Evolutionary conservation across 208 protist genomes (phyloP), one percentile per base, ranked within the genome.

Genomic region (Wallacemonas sp.): DNA sequence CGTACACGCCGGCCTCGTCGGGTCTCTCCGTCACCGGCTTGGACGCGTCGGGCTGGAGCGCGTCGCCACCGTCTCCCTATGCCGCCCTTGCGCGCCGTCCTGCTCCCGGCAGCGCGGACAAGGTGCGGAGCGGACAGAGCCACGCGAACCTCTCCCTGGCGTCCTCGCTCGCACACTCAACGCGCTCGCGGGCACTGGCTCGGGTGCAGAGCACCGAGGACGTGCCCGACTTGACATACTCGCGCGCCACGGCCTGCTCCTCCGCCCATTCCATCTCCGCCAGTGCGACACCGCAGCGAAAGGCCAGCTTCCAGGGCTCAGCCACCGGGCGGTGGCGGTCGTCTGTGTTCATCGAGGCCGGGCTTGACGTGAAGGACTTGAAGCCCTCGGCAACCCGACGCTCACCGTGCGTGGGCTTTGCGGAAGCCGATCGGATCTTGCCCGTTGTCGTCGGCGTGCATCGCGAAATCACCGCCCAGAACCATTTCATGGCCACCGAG

Each of bases 401-500:
- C 46, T 42, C 18, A 25, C 31, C 33, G 64, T 36, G 12, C 57
- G 62, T 23, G 57, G 62, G 23, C 46, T 70, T 59, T n/a, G 1
- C 31, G 14, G 67, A 70, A 42, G 54, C 61, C 26, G 23, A 57
- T 0, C 55, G 67, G 11, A 67, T 83, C 18, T 65, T 70, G 32
- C 77, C 77, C 2, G 57, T 83, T 0, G 69, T 83, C 3, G 54
- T 69, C n/a, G 31, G 42, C 23, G 67, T 72, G 23, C 67, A 79
- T 66, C 42, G 59, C 12, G 62, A 76, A 25, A 26, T 73, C 54
- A 65, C 23, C 3, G 61, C 22, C 36, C 73, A 84, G 61, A 33
- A 84, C 46, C 45, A 44, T 16, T 0, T 84, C 3, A 76, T 85
- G 72, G 75, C 72, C 4, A 38, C 44, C 20, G 82, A 89, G 62